phyloP scores from a whole-genome alignment of 306 rosid species.

The Dryas drummondii region DNA sequence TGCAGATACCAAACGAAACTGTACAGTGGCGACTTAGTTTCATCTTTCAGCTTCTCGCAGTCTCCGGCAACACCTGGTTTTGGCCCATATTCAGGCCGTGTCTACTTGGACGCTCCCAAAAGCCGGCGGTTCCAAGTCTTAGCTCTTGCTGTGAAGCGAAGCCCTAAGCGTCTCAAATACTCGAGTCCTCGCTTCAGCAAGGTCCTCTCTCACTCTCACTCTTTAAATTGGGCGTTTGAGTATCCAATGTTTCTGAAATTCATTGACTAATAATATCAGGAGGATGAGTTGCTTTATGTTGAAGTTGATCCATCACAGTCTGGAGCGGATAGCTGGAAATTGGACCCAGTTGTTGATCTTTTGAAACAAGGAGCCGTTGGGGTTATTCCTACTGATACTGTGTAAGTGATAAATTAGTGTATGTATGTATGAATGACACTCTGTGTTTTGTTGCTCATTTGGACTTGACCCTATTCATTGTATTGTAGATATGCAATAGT shows the following conservation, averaged over 20 bases:
- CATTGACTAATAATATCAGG: conserved; percentile 40
- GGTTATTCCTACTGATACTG: conserved; percentile 86
- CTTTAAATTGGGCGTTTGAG: background rate
- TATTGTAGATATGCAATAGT: conserved; percentile 70
- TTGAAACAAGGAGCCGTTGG: conserved; percentile 90
- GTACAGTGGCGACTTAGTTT: conserved; percentile 20
- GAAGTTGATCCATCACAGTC: conserved; percentile 57
- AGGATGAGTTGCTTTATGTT: conserved; percentile 63
- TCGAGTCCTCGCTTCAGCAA: conserved; percentile 69
- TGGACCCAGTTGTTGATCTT: conserved; percentile 63
- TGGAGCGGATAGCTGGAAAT: conserved; percentile 76
- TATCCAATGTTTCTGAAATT: background rate
- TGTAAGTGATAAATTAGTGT: conserved; percentile 36
- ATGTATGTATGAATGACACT: too few species aligned
- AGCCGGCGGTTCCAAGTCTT: conserved; percentile 30
- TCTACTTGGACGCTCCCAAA: conserved; percentile 21
- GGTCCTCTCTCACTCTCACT: conserved; percentile 35
- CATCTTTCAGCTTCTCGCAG: conserved; percentile 32
- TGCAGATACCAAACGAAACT: conserved; percentile 18
- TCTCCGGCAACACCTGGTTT: conserved; percentile 19
- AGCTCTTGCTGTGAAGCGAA: conserved; percentile 65
- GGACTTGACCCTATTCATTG: background rate
- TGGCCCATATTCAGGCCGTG: conserved; percentile 19
- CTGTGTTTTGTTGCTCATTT: too few species aligned
- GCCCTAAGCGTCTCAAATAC: conserved; percentile 97